A percentile compares a stretch with the other conserved stretches of the same genome.
Conservation (phyloP, 495 filamentous ascomycete species). For the Aspergillus affinis region DNA sequence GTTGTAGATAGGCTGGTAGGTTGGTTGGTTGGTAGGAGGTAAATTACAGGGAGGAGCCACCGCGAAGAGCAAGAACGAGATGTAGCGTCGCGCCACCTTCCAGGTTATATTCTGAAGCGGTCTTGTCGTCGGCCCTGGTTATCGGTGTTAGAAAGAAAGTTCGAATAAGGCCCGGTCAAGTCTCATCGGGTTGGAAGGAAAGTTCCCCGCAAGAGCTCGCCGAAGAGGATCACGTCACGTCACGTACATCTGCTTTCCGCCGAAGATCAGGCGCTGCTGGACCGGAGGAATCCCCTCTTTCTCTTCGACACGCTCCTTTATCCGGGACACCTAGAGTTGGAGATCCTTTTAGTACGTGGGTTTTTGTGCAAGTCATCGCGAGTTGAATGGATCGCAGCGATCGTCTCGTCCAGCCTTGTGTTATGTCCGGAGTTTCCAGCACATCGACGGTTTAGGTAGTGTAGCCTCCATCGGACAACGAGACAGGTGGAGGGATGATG, state of each 20-base stretch:
- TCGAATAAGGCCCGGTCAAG: background rate
- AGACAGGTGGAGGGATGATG: background rate
- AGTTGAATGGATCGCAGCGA: background rate
- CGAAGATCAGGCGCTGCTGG: constrained; percentile 93
- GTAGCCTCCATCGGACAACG: background rate
- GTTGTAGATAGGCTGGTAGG: background rate
- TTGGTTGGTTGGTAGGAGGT: background rate
- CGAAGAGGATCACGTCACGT: background rate
- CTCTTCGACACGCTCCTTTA: constrained; percentile 98
- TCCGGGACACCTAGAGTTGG: constrained; percentile 69
- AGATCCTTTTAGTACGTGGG: background rate
- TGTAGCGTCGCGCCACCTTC: constrained; percentile 93
- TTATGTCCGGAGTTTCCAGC: background rate
- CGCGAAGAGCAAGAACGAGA: constrained; percentile 89
- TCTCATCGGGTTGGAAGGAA: background rate
- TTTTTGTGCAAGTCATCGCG: background rate
- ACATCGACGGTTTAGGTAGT: background rate
- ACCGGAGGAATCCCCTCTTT: constrained; percentile 98
- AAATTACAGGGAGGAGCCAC: constrained; percentile 49
- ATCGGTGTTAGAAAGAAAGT: background rate
- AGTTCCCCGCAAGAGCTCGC: background rate
- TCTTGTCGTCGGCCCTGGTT: constrained; percentile 85
- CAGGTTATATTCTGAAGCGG: constrained; percentile 79
- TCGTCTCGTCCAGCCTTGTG: background rate
- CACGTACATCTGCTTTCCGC: constrained; percentile 94